Evolutionary conservation across 2,329 filamentous ascomycete species (phyloP).

Genomic region (Cladophialophora psammophila): DNA sequence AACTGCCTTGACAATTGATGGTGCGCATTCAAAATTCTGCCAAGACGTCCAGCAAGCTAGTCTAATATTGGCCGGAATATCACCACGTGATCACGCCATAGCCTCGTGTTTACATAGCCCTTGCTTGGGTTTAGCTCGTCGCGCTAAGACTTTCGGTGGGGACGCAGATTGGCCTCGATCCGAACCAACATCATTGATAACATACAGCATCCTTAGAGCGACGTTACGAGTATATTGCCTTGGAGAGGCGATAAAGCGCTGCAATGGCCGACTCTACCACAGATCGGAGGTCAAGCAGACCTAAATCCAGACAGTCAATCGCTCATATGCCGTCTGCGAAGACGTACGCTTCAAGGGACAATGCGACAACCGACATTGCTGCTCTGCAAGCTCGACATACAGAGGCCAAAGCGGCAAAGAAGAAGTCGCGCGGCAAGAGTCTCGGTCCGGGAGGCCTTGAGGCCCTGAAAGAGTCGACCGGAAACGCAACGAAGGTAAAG

Average conservation of each 20-base stretch:
- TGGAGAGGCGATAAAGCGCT: constrained; percentile 9
- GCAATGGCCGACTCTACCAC: constrained; percentile 31
- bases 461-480: constrained; percentile 75
- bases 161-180: constrained; percentile 26
- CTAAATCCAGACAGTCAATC: constrained; percentile 72
- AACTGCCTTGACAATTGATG: constrained; percentile 13
- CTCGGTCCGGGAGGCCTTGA: constrained; percentile 91
- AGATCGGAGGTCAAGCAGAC: constrained; percentile 24
- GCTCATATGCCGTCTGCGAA: constrained; percentile 64
- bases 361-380: constrained; percentile 72
- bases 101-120: constrained; percentile 28
- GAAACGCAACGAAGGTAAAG: constrained; percentile 80
- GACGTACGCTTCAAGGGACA: constrained; percentile 70
- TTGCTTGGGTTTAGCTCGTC: constrained; percentile 6
- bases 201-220: constrained; percentile 23
- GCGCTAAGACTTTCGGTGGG: constrained; percentile 10
- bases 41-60: constrained; percentile 10
- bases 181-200: constrained; percentile 28
- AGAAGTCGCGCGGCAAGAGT: constrained; percentile 91
- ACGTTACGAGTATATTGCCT: not conserved
- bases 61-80: not conserved
- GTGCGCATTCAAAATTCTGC: constrained; percentile 9
- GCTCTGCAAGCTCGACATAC: constrained; percentile 47
- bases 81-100: constrained; percentile 20
- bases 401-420: constrained; percentile 52